Evolutionary conservation across 2,329 filamentous ascomycete species (phyloP), one percentile per base, ranked within the genome.

Genomic region (Epichloe glyceriae): DNA sequence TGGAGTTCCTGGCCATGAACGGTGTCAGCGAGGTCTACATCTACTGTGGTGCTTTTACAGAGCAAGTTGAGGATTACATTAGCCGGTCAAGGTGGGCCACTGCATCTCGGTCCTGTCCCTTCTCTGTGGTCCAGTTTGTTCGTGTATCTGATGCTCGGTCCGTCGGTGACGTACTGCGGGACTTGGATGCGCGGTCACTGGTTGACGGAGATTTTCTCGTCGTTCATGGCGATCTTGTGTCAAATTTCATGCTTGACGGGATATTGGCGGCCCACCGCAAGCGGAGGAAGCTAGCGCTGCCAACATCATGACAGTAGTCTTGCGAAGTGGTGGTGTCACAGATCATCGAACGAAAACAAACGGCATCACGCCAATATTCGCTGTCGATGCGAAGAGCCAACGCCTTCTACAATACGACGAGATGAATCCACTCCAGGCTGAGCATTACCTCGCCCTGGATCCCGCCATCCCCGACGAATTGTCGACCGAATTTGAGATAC

Each of bases 281-380:
- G 50, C 83, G 93, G 53, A 81, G 89, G 79, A 84, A 62, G 82
- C 83, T 50, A 88, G 94, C 70, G 91, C 93, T 61, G 91, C 95
- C 64, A 89, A 91, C 38, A 95, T 96, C 68, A 97, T 98, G 93
- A 98, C 93, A 3, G 86, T 96, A 76, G 80, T 98, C 12, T 71
- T 97, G 53, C 79, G 88, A 44, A 85, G 90, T 64, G 86, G 83
- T 8, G 88, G 87, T 44, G 70, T 76, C 6, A 68, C 68, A 8
- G 74, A 74, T 46, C 88, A 95, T 68, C 76, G 87, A 50, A 89
- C 88, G 30, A 91, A 91, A 66, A 76, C 81, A 1, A 81, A 85
- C 52, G 82, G 80, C 30, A 78, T 86, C 56, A 85, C 82, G 4
- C 88, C 90, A 0, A 78, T 93, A 3, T 98, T 97, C 61, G 83